Evolutionary conservation across 768 basidiomycete genomes (phyloP).

Genomic region (Auricularia sp.): DNA sequence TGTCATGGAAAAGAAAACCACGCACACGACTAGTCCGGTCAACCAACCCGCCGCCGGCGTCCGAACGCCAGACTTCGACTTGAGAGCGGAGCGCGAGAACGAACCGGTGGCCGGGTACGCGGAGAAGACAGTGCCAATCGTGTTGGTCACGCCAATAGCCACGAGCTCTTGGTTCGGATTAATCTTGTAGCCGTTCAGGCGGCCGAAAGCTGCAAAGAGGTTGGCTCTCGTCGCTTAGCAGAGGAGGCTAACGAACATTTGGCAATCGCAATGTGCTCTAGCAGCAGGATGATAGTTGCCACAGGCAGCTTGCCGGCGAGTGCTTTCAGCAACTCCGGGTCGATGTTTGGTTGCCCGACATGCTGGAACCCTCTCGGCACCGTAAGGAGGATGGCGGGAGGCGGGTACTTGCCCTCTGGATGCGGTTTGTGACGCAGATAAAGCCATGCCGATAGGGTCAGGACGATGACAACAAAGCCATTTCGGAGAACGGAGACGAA

Average conservation of each 20-base stretch:
- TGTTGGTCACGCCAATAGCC: constrained; percentile 95
- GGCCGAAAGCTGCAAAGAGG: constrained; percentile 63
- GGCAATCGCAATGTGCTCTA: constrained; percentile 97
- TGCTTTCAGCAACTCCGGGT: constrained; percentile 45
- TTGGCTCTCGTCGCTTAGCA: not conserved
- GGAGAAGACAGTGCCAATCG: constrained; percentile 76
- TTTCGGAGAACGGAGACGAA: constrained; percentile 69
- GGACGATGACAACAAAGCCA: constrained; percentile 78
- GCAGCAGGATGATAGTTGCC: constrained; percentile 77
- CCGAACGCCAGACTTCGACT: constrained; percentile 93
- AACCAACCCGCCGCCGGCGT: constrained; percentile 85
- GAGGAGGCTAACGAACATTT: constrained; percentile 50
- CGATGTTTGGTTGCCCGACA: constrained; percentile 38
- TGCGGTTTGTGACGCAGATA: constrained; percentile 43
- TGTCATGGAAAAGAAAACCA: too few relatives aligned
- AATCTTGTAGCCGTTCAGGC: constrained; percentile 90
- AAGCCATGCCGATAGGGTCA: constrained; percentile 83
- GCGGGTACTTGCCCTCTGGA: constrained; percentile 47
- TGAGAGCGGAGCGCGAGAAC: constrained; percentile 95
- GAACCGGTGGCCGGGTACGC: constrained; percentile 97
- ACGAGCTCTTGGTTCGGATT: constrained; percentile 91
- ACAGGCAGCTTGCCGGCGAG: constrained; percentile 70
- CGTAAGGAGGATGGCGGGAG: constrained; percentile 71
- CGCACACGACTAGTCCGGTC: constrained; percentile 65
- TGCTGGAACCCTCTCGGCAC: constrained; percentile 74